These are phyloP conservation scores for Neurospora pannonica DNA, from an alignment of 495 filamentous ascomycete genomes.

Conservation along the genomic window DNA sequence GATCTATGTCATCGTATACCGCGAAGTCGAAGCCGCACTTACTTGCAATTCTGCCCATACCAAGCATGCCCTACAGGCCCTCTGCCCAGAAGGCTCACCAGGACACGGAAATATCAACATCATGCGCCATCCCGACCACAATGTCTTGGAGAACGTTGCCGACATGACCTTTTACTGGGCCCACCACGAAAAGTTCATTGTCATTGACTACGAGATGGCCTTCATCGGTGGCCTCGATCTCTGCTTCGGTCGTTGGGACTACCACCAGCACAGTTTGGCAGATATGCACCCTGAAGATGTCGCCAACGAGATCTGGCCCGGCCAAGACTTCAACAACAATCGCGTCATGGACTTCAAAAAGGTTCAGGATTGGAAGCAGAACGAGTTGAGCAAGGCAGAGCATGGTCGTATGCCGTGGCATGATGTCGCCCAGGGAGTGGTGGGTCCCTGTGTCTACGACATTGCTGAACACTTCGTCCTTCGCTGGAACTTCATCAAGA, in stretches of 20 bases:
- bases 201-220: constrained; percentile 81
- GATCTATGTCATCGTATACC: constrained; percentile 90
- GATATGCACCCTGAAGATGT: constrained; percentile 82
- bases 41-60: constrained; percentile 92
- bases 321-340: constrained; percentile 94
- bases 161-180: constrained; percentile 99
- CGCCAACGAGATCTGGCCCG: constrained; percentile 81
- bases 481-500: constrained; percentile 93
- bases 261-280: constrained; percentile 71
- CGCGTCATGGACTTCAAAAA: constrained; percentile 92
- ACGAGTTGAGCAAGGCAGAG: constrained; percentile 85
- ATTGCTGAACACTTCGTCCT: constrained; percentile 95
- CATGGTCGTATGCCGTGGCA: constrained; percentile 98
- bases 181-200: constrained; percentile 93
- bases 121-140: constrained; percentile 93
- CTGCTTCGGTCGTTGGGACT: constrained; percentile 94
- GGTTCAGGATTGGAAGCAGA: constrained; percentile 84
- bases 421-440: constrained; percentile 81
- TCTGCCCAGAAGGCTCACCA: constrained; percentile 70
- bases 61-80: constrained; percentile 70
- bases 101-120: constrained; percentile 81
- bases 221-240: constrained; percentile 92
- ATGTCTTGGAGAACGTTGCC: constrained; percentile 82
- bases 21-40: constrained; percentile 73
- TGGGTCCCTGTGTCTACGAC: constrained; percentile 85